Evolutionary conservation across 2,329 filamentous ascomycete species (phyloP).

Genomic region (Corniculantispora saksenae): DNA sequence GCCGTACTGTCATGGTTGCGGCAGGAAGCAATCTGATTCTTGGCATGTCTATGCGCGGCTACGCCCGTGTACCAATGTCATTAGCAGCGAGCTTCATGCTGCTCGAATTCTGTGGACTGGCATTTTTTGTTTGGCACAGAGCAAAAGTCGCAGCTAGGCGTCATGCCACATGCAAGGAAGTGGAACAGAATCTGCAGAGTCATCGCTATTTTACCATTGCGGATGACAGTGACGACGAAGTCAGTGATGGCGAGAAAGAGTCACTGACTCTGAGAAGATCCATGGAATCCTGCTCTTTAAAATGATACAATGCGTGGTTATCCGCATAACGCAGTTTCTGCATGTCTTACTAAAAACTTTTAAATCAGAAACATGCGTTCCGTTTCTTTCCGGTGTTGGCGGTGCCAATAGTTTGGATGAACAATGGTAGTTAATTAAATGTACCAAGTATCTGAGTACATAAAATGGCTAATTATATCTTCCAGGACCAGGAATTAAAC

Average conservation of each 20-base stretch:
- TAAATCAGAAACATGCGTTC: too few species aligned
- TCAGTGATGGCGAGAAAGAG: not conserved
- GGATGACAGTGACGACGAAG: constrained; percentile 7
- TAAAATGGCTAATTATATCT: not conserved
- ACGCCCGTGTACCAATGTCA: not conserved
- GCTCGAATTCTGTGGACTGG: not conserved
- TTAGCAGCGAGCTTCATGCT: not conserved
- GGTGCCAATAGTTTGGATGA: too few species aligned
- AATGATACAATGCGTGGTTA: too few species aligned
- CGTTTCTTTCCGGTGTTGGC: too few species aligned
- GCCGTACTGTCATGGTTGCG: constrained; percentile 17
- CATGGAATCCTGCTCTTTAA: too few species aligned
- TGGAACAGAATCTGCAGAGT: not conserved
- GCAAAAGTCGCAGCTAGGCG: not conserved
- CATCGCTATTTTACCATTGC: constrained; percentile 8
- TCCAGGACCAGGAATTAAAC: not conserved
- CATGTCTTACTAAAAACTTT: too few species aligned
- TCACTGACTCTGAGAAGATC: not conserved
- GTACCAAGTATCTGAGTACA: not conserved
- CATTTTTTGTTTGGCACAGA: constrained; percentile 4
- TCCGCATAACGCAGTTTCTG: too few species aligned
- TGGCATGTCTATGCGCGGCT: constrained; percentile 14
- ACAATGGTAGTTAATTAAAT: not conserved
- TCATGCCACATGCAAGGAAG: not conserved
- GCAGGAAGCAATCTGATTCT: constrained; percentile 6